These are phyloP conservation scores for Saccharomycopsis hybrid DNA, from an alignment of 1,139 yeast species.

Conservation along the genomic window DNA sequence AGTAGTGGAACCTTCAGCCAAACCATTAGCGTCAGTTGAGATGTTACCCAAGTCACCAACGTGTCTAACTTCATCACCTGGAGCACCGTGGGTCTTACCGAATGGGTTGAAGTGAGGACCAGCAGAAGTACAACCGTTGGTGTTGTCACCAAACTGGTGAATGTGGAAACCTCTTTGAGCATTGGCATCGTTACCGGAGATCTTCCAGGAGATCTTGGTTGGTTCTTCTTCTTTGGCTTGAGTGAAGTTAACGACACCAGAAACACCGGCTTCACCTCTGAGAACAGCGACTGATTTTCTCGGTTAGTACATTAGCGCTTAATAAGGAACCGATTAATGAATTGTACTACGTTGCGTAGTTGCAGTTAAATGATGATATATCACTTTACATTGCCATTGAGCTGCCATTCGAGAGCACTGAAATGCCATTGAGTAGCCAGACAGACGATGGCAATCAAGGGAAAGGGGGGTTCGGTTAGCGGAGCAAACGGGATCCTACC, in stretches of 20 bases:
- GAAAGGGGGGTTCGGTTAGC: neutral
- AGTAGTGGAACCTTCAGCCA: constrained; percentile 81
- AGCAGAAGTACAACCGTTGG: constrained; percentile 98
- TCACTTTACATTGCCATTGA: neutral
- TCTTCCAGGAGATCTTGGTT: constrained; percentile 82
- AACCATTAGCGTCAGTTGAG: constrained; percentile 76
- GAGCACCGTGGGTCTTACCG: constrained; percentile 88
- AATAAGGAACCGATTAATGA: neutral
- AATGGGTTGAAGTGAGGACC: constrained; percentile 99
- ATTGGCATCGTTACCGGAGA: constrained; percentile 79
- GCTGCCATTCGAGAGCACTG: neutral
- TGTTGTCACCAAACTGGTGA: constrained; percentile 97
- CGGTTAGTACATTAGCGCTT: constrained; percentile 1
- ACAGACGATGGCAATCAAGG: too few relatives aligned
- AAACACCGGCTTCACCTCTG: constrained; percentile 88
- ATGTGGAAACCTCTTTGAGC: constrained; percentile 96
- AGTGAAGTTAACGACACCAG: constrained; percentile 81
- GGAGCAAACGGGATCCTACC: too few relatives aligned
- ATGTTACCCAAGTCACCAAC: constrained; percentile 97
- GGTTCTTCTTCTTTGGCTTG: constrained; percentile 74
- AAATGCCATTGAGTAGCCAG: neutral
- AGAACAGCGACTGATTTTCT: constrained; percentile 71
- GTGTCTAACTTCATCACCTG: constrained; percentile 84
- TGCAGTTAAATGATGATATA: neutral
- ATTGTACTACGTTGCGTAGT: neutral